These are phyloP conservation scores for Nannochloris sp. DNA, from an alignment of 139 green algal species.

Conservation along the genomic window DNA sequence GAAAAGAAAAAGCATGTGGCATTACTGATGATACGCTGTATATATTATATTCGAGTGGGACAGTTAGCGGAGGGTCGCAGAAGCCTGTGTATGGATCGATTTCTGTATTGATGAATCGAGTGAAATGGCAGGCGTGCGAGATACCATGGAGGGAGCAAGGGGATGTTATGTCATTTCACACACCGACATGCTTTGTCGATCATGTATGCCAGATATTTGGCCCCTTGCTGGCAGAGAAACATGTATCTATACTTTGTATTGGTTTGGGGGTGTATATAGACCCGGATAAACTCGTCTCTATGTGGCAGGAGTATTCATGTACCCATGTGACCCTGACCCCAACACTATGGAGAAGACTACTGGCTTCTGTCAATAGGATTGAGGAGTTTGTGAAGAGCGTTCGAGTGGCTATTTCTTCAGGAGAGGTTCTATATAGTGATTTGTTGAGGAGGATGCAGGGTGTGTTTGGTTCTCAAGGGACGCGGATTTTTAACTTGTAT, in stretches of 20 bases:
- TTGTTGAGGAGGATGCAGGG: conserved; percentile 28
- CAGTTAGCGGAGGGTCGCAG: too few relatives aligned
- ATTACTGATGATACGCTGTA: not conserved
- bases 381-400: conserved; percentile 16
- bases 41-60: not conserved
- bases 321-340: conserved; percentile 43
- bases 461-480: conserved; percentile 18
- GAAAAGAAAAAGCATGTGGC: not conserved
- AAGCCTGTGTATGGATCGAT: too few relatives aligned
- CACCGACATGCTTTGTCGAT: conserved; percentile 48
- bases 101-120: too few relatives aligned
- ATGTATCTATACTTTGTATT: conserved; percentile 8
- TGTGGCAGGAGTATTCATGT: conserved; percentile 24
- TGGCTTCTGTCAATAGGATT: conserved; percentile 3
- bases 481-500: conserved; percentile 50
- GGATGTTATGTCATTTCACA: conserved; percentile 38
- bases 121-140: too few relatives aligned
- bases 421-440: conserved; percentile 32
- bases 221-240: conserved; percentile 33
- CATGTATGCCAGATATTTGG: conserved; percentile 47
- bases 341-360: conserved; percentile 33
- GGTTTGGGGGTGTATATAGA: conserved; percentile 5
- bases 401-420: conserved; percentile 29
- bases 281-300: conserved; percentile 12
- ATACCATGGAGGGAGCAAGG: not conserved